Evolutionary conservation across 352 stramenopile species (phyloP).

Genomic region (Albugo laibachii): DNA sequence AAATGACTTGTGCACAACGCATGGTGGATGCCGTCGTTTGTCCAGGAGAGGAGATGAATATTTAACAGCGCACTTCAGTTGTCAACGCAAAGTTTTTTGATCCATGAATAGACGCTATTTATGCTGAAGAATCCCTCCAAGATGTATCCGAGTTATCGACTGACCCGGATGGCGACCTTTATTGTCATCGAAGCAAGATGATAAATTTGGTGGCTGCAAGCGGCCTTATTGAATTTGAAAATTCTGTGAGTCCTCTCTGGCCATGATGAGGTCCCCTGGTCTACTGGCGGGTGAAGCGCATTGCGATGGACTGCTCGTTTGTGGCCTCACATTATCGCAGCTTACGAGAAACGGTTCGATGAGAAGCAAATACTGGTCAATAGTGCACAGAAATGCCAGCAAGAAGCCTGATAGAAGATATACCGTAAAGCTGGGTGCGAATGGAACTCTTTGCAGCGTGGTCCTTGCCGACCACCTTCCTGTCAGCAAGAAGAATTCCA

Average conservation of each 20-base stretch:
- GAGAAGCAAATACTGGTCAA: conserved; percentile 83
- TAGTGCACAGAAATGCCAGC: conserved; percentile 25
- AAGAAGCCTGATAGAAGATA: conserved; percentile 90
- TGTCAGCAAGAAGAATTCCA: conserved; percentile 33
- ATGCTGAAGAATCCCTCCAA: conserved; percentile 31
- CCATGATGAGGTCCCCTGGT: conserved; percentile 55
- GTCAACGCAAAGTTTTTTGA: conserved; percentile 76
- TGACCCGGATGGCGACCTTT: conserved; percentile 46
- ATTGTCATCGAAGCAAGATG: conserved; percentile 46
- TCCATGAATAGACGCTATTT: conserved; percentile 53
- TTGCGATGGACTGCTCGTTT: conserved; percentile 87
- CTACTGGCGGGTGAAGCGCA: conserved; percentile 65
- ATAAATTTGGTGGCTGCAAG: conserved; percentile 39
- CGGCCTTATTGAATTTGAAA: conserved; percentile 33
- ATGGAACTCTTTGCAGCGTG: conserved; percentile 85
- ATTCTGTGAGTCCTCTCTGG: conserved; percentile 20
- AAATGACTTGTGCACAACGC: not conserved
- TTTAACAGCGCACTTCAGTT: conserved; percentile 53
- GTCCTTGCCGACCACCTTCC: conserved; percentile 91
- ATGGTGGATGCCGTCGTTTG: conserved; percentile 11
- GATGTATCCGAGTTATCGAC: conserved; percentile 22
- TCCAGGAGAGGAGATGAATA: conserved; percentile 41
- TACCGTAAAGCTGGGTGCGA: conserved; percentile 92
- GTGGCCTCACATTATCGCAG: conserved; percentile 80
- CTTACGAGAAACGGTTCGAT: conserved; percentile 80